Percentiles rank a stretch among this genome's conserved stretches.
Evolutionary conservation across 2,329 filamentous ascomycete species (phyloP).

Genomic region (Diplocarpon rosae): DNA sequence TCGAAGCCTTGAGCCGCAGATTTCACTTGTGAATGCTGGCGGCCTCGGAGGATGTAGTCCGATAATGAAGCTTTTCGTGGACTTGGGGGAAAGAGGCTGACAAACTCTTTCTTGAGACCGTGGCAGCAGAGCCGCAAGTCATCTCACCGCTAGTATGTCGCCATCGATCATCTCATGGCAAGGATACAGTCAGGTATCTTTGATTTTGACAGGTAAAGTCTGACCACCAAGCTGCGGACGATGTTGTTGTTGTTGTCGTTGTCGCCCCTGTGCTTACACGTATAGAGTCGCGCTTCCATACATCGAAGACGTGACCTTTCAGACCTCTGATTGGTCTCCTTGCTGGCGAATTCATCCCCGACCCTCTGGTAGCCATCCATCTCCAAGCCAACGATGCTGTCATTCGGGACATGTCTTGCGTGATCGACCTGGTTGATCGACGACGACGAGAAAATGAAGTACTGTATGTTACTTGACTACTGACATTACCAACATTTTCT

Average conservation of each 20-base stretch:
- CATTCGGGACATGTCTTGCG: constrained; percentile 6
- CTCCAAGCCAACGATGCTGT: background rate
- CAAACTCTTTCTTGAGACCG: background rate
- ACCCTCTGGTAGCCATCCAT: background rate
- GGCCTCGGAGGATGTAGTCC: too few relatives aligned
- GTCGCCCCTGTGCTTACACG: too few relatives aligned
- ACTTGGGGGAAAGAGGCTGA: background rate
- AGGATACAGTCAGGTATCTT: too few relatives aligned
- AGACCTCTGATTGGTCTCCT: background rate
- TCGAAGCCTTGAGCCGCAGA: background rate
- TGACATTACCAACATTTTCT: too few relatives aligned
- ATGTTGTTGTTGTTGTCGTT: background rate
- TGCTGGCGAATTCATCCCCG: too few relatives aligned
- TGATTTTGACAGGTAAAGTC: too few relatives aligned
- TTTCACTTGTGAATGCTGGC: too few relatives aligned
- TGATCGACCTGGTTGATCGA: background rate
- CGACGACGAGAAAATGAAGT: background rate
- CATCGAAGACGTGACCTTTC: background rate
- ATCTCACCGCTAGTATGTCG: background rate
- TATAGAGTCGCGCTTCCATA: background rate
- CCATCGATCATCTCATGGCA: background rate
- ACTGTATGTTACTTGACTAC: background rate
- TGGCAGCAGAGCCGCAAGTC: background rate
- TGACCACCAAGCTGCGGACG: background rate
- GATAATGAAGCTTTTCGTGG: too few relatives aligned